Percentiles rank a stretch among this genome's conserved stretches.
Conservation (phyloP, 306 rosid genomes). For the Calophaca sinica region DNA sequence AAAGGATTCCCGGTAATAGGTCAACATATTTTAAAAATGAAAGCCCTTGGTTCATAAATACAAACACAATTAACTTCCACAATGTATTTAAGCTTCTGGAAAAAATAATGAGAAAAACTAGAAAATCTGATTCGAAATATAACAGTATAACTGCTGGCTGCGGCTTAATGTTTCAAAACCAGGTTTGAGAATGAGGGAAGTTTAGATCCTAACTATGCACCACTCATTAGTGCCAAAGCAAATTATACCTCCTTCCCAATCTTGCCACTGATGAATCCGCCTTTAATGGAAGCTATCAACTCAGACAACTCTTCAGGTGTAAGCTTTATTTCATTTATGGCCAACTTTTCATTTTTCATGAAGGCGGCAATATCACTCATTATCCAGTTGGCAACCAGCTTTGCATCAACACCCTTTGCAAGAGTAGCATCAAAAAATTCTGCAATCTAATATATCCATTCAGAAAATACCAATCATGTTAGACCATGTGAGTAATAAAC, state of each 20-base stretch:
- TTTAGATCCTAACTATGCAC: constrained; percentile 19
- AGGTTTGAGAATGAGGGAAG: constrained; percentile 3
- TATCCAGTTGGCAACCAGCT: constrained; percentile 94
- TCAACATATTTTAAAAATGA: constrained; percentile 11
- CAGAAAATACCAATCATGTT: constrained; percentile 41
- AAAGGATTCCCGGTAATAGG: neutral
- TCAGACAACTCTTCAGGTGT: constrained; percentile 79
- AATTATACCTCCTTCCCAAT: constrained; percentile 91
- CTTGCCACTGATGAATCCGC: constrained; percentile 86
- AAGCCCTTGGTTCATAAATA: neutral
- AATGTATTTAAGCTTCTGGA: neutral
- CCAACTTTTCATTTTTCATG: constrained; percentile 88
- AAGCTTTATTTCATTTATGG: constrained; percentile 78
- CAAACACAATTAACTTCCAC: neutral
- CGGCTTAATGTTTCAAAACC: constrained; percentile 21
- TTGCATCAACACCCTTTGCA: constrained; percentile 81
- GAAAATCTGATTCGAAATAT: too few species aligned
- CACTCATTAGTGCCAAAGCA: constrained; percentile 20
- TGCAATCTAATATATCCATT: constrained; percentile 68
- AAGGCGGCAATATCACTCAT: constrained; percentile 93
- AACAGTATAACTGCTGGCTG: neutral
- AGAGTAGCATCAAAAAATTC: constrained; percentile 83
- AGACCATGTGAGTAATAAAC: constrained; percentile 12
- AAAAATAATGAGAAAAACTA: neutral
- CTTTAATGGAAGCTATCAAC: constrained; percentile 85